A percentile compares a stretch with the other conserved stretches of the same genome.
Evolutionary conservation across 1,284 basidiomycete genomes (phyloP).

Genomic region (Fomitopsis betulina): DNA sequence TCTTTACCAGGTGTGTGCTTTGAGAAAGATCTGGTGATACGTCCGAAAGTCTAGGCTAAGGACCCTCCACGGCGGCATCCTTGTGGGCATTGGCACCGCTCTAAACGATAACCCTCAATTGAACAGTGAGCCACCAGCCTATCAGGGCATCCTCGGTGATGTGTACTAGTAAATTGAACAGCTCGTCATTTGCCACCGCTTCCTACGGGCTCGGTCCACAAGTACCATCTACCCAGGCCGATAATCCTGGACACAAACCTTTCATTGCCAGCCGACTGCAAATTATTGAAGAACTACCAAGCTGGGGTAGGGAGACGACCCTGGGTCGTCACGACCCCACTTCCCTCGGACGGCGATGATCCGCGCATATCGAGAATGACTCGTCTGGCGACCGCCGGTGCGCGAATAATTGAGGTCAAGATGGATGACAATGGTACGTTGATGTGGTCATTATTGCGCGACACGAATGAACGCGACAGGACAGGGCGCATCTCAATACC

Average conservation of each 20-base stretch:
- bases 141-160: not conserved
- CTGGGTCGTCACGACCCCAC: slow-evolving; percentile 60
- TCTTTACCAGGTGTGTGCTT: not conserved
- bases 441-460: not conserved
- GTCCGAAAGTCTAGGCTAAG: slow-evolving; percentile 56
- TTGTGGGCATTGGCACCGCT: slow-evolving; percentile 89
- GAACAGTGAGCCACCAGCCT: slow-evolving; percentile 57
- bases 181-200: slow-evolving; percentile 53
- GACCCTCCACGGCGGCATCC: slow-evolving; percentile 87
- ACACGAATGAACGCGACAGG: slow-evolving; percentile 4
- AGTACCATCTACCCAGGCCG: slow-evolving; percentile 64
- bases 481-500: slow-evolving; percentile 45
- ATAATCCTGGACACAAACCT: slow-evolving; percentile 81
- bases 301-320: slow-evolving; percentile 64
- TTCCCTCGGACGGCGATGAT: slow-evolving; percentile 17
- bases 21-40: not conserved
- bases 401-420: slow-evolving; percentile 42
- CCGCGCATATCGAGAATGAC: slow-evolving; percentile 27
- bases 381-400: slow-evolving; percentile 45
- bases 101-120: slow-evolving; percentile 92
- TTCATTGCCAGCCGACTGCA: slow-evolving; percentile 64
- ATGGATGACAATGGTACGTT: slow-evolving; percentile 14
- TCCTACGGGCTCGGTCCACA: slow-evolving; percentile 30
- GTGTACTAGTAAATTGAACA: slow-evolving; percentile 19
- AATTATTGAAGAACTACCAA: slow-evolving; percentile 68